Evolutionary conservation across 2,329 filamentous ascomycete genomes (phyloP), one percentile per base, ranked within the genome.

Genomic region (Lachnellula arida): DNA sequence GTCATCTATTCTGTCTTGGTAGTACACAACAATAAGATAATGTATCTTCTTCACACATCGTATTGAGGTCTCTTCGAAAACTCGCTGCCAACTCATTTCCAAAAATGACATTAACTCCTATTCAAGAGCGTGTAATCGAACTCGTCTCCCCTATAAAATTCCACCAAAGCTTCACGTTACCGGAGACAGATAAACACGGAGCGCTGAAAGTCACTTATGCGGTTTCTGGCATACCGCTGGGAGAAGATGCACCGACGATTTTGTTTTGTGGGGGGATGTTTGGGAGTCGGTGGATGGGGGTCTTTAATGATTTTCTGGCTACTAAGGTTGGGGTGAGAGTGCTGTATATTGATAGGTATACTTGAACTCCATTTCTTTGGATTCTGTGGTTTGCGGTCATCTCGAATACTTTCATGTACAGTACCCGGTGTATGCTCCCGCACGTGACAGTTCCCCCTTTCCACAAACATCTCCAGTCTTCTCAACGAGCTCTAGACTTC

Each of bases 261-360:
- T 59, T 76, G 9, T 74, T 72, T 57, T 68, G 70, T 49, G 67
- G 64, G 8, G 72, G 71, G 2, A 74, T 76, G 73, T 72, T 73
- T 57, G 70, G 68, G 1, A 65, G 59, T 5, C 60, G 74, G 55
- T 75, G 66, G 57, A 17, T 65, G 4, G 61, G 60, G 15, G 35
- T 68, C 5, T 40, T 53, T 3, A 60, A 69, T 40, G 63, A 76
- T 55, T 61, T 65, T 46, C 37, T 74, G 9, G 59, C 70, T 53
- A 6, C 55, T 35, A 59, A 66, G 59, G 34, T 64, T 17, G 70
- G 71, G 5, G 70, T 76, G 4, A 65, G 73, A 42, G 53, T 74
- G 6, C 62, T 76, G 1, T 68, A 65, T 42, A 64, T 73, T 12
- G 74, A 76, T 58, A 63, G 73, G 74, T 76, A 56, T 22, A 49